phyloP scores from a whole-genome alignment of 495 filamentous ascomycete genomes.

The Penicillium simplicissimum region DNA sequence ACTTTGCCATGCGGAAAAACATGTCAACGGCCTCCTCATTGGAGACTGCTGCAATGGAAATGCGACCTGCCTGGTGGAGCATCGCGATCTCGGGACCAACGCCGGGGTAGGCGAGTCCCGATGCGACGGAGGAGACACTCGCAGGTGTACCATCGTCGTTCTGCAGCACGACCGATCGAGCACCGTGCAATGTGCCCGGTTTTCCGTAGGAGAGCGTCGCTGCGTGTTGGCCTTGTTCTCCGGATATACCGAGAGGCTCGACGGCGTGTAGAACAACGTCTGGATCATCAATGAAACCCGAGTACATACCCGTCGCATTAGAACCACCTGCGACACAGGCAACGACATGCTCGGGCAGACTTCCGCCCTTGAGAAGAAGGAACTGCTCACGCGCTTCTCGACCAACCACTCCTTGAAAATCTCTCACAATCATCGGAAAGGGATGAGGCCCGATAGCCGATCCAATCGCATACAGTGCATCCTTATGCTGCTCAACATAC shows the following conservation, averaged over 20 bases:
- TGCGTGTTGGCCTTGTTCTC: slow-evolving; percentile 7
- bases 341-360: slow-evolving; percentile 3
- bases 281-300: slow-evolving; percentile 1
- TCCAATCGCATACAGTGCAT: slow-evolving; percentile 96
- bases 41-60: slow-evolving; percentile 1
- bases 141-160: slow-evolving; percentile 8
- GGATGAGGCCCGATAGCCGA: slow-evolving; percentile 94
- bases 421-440: slow-evolving; percentile 93
- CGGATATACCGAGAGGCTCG: slow-evolving; percentile 4
- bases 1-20: slow-evolving; percentile 35
- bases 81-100: slow-evolving; percentile 91
- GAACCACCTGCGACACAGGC: slow-evolving; percentile 2
- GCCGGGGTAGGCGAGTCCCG: slow-evolving; percentile 84
- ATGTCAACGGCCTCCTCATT: neutral
- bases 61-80: slow-evolving; percentile 73
- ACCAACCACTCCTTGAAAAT: slow-evolving; percentile 92
- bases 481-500: slow-evolving; percentile 82
- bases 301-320: slow-evolving; percentile 3
- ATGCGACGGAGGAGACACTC: neutral
- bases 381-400: slow-evolving; percentile 7
- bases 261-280: slow-evolving; percentile 4
- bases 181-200: slow-evolving; percentile 15
- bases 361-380: neutral
- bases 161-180: slow-evolving; percentile 11
- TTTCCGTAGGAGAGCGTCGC: slow-evolving; percentile 12